phyloP scores from a whole-genome alignment of 257 asterid species.

The Lycium ferocissimum region DNA sequence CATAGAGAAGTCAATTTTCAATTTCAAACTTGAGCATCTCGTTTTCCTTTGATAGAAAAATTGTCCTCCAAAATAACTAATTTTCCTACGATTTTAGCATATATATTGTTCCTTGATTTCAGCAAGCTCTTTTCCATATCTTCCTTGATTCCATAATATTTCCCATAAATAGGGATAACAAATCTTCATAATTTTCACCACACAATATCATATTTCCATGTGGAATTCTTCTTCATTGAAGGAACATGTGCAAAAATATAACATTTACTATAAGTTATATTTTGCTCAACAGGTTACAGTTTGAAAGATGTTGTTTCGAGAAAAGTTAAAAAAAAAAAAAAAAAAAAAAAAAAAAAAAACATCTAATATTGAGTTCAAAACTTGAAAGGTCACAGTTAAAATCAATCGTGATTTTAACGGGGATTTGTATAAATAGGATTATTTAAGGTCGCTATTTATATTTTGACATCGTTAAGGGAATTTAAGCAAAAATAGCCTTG shows the following conservation, averaged over 20 bases:
- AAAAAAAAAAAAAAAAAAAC: too few species aligned
- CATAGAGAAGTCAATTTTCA: neutral
- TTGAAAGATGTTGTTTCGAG: too few species aligned
- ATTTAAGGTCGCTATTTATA: too few species aligned
- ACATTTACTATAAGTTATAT: neutral
- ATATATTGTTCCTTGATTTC: neutral
- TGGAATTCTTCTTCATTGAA: neutral
- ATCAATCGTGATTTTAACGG: too few species aligned
- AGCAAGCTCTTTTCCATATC: neutral
- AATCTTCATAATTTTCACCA: neutral
- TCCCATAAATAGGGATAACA: neutral
- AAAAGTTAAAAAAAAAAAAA: too few species aligned
- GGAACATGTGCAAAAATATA: neutral
- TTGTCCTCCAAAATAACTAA: neutral
- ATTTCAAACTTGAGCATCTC: neutral
- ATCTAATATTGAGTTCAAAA: too few species aligned
- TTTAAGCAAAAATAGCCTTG: too few species aligned
- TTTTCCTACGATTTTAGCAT: neutral
- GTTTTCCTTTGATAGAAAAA: neutral
- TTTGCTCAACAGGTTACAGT: too few species aligned
- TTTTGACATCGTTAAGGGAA: too few species aligned
- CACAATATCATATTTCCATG: slow-evolving; percentile 6
- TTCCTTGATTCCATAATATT: neutral
- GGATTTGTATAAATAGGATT: too few species aligned
- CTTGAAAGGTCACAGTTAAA: too few species aligned